Percentiles rank a stretch among this genome's conserved stretches.
These are phyloP conservation scores for Xylariaceae sp. DNA, from an alignment of 2,329 filamentous ascomycete genomes.

Conservation along the genomic window DNA sequence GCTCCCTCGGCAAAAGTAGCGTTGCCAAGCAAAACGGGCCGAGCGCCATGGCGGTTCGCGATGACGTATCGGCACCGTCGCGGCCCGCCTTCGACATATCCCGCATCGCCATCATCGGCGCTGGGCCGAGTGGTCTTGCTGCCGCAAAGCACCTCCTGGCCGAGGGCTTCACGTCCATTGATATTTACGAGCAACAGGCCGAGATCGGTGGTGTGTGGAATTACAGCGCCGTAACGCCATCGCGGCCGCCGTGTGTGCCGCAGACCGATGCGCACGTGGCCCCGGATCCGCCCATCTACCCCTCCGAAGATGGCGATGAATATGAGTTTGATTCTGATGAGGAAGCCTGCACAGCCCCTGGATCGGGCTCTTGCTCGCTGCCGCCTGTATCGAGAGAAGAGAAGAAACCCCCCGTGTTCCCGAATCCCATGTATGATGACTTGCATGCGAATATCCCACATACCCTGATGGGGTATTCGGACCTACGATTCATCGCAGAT, in stretches of 20 bases:
- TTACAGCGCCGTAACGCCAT: conserved; percentile 49
- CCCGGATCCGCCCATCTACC: conserved; percentile 58
- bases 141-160: conserved; percentile 75
- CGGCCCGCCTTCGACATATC: conserved; percentile 44
- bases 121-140: conserved; percentile 72
- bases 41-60: not conserved
- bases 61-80: not conserved
- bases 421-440: conserved; percentile 77
- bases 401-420: conserved; percentile 52
- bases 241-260: conserved; percentile 52
- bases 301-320: conserved; percentile 11
- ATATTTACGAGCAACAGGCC: conserved; percentile 75
- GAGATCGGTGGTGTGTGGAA: conserved; percentile 82
- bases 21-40: not conserved
- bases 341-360: conserved; percentile 17
- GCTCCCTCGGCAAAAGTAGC: conserved; percentile 12
- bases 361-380: conserved; percentile 16
- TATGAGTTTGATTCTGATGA: conserved; percentile 21
- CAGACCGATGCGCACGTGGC: conserved; percentile 61
- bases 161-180: conserved; percentile 61
- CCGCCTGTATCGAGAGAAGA: conserved; percentile 7
- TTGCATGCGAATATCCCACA: conserved; percentile 86
- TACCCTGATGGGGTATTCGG: conserved; percentile 73
- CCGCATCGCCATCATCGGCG: conserved; percentile 73
- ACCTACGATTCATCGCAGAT: conserved; percentile 56